Base-by-base conservation (phyloP, 805 yeast species). In the Candida khao-thaluensis region DNA sequence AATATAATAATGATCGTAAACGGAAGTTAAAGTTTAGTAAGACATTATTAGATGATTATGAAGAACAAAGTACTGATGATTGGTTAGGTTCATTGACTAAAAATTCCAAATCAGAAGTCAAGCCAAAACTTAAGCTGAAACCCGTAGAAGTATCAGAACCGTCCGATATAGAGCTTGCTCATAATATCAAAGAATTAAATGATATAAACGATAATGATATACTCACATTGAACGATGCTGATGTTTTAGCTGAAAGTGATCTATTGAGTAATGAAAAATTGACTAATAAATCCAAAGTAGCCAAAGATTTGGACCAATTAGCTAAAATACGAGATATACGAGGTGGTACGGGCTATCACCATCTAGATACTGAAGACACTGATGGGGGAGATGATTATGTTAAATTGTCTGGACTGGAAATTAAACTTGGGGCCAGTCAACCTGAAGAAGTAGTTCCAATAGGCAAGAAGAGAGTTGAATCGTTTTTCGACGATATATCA, bases 191-290 rank as follows among this genome's bases (percentile, higher is more conserved):
- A n/a, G 72, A 71, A n/a, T 51, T 80, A 8, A 47, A 51, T 2
- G 51, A 54, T 10, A 47, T 71, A 1, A 54, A 60, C 4, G 71
- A 60, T n/a, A 65, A 69, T 5, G 75, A 67, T 1, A 64, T 82
- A 2, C 60, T 85, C 37, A 83, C 89, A 0, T 61, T 84, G 35
- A 71, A 77, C 34, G 86, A 81, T 46, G 48, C 55, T n/a, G 57
- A 59, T 16, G 44, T 74, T 11, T 46, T 67, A 11, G 69, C 54
- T 38, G 63, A 52, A 17, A 56, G 44, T 5, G 66, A 57, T 29
- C 52, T 49, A 18, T 52, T 81, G 21, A 66, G 56, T 20, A 68
- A 77, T 37, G 73, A 68, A n/a, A 56, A 49, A 43, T 53, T 57
- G 44, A 18, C 41, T 11, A 23, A 42, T 44, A 41, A 51, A 12